Evolutionary conservation across 352 stramenopile genomes (phyloP).

Genomic region (Phytophthora cryptogea): DNA sequence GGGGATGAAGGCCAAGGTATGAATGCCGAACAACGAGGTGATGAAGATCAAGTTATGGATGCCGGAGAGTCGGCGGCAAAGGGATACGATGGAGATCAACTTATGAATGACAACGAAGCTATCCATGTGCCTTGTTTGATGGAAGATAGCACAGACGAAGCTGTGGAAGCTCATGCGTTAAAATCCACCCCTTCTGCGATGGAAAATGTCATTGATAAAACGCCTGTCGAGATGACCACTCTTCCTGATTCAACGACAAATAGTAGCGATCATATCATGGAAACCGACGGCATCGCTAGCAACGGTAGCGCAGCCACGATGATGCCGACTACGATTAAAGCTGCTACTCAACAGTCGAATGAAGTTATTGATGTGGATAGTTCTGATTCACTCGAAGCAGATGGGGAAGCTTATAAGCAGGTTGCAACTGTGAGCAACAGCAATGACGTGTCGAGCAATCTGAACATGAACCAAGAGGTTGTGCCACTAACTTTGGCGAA

Average conservation of each 20-base stretch:
- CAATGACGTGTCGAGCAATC: neutral
- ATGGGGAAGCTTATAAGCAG: slow-evolving; percentile 7
- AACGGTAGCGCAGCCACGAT: neutral
- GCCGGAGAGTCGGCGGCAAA: neutral
- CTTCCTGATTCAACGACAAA: neutral
- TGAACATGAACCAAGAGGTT: slow-evolving; percentile 1
- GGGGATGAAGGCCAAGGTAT: too few species aligned
- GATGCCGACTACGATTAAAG: neutral
- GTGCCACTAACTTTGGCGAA: neutral
- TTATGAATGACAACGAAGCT: slow-evolving; percentile 4
- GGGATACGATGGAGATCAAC: slow-evolving; percentile 7
- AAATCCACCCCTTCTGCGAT: neutral
- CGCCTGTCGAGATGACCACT: neutral
- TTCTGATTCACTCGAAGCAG: slow-evolving; percentile 4
- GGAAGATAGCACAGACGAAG: neutral
- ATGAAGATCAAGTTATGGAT: too few species aligned
- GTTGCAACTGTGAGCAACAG: neutral
- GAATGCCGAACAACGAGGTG: too few species aligned
- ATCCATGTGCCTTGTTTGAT: neutral
- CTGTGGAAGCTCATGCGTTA: neutral
- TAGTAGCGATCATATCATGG: neutral
- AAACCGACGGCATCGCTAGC: neutral
- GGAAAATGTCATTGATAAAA: neutral
- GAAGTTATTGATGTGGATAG: slow-evolving; percentile 30
- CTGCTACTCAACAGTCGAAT: slow-evolving; percentile 5